These are phyloP conservation scores for Suaeda aralocaspica DNA, from an alignment of 148 eudicot species.

Conservation along the genomic window DNA sequence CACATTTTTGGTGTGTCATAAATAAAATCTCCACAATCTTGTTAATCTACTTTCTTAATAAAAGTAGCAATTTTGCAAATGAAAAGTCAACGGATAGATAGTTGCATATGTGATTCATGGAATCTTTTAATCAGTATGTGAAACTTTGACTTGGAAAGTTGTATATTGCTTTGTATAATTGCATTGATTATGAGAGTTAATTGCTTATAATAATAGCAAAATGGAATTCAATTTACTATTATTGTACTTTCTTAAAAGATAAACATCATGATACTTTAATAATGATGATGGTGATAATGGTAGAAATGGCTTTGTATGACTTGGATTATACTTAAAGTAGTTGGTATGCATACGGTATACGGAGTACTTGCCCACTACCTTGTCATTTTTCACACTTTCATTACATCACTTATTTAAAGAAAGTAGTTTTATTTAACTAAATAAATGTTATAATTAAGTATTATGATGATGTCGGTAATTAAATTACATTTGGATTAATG, in stretches of 20 bases:
- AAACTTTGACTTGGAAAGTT: neutral
- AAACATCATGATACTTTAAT: conserved; percentile 11
- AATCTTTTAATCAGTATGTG: neutral
- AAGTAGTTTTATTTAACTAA: too few species aligned
- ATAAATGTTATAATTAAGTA: too few species aligned
- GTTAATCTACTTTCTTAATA: neutral
- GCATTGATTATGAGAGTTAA: neutral
- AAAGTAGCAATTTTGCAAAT: neutral
- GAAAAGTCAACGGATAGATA: neutral
- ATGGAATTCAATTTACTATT: neutral
- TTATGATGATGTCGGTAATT: neutral
- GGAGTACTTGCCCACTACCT: conserved; percentile 7
- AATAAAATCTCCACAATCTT: neutral
- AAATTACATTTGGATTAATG: too few species aligned
- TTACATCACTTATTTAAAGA: neutral
- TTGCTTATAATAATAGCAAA: neutral
- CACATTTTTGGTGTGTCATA: conserved; percentile 14
- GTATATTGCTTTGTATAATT: neutral
- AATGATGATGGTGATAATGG: conserved; percentile 13
- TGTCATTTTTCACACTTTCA: neutral
- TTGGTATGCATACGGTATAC: conserved; percentile 9
- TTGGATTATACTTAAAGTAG: conserved; percentile 1
- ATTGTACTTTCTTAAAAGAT: neutral
- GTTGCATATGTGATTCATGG: neutral
- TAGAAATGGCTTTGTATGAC: neutral